Evolutionary conservation across 164 flowering plant genomes (phyloP).

Genomic region (Stephania japonica): DNA sequence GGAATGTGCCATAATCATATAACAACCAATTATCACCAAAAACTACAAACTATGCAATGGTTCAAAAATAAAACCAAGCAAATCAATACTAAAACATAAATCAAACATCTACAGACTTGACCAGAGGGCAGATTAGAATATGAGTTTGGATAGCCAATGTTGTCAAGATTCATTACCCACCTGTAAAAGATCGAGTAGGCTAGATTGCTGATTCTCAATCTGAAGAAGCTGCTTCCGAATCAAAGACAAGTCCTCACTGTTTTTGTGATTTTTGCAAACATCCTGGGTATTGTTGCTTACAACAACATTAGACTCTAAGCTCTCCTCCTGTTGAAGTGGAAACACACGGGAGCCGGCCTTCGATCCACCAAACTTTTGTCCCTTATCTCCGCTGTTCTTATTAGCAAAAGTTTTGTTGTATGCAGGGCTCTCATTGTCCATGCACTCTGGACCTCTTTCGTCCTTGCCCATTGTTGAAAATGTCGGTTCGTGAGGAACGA

Average conservation of each 20-base stretch:
- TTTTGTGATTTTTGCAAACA: conserved; percentile 32
- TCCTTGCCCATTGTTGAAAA: conserved; percentile 19
- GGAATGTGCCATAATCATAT: background rate
- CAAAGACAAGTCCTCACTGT: conserved; percentile 56
- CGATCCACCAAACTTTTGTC: conserved; percentile 34
- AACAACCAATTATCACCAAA: background rate
- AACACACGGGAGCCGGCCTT: conserved; percentile 64
- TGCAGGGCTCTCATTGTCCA: conserved; percentile 24
- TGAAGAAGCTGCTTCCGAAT: conserved; percentile 78
- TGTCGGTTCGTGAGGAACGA: conserved; percentile 29
- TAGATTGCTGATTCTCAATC: conserved; percentile 85
- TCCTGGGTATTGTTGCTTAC: conserved; percentile 33
- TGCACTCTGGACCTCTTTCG: conserved; percentile 19
- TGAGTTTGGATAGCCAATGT: background rate
- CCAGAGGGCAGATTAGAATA: conserved; percentile 2
- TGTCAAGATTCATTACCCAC: conserved; percentile 29
- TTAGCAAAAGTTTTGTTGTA: conserved; percentile 35
- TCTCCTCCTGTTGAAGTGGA: conserved; percentile 44
- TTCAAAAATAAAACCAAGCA: background rate
- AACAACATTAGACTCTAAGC: conserved; percentile 27
- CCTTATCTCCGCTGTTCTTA: conserved; percentile 39
- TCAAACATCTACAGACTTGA: background rate
- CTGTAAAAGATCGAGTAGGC: conserved; percentile 78
- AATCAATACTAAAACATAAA: background rate
- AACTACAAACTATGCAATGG: background rate